phyloP scores from a whole-genome alignment of 768 basidiomycete species.

The Boletus sensibilis region DNA sequence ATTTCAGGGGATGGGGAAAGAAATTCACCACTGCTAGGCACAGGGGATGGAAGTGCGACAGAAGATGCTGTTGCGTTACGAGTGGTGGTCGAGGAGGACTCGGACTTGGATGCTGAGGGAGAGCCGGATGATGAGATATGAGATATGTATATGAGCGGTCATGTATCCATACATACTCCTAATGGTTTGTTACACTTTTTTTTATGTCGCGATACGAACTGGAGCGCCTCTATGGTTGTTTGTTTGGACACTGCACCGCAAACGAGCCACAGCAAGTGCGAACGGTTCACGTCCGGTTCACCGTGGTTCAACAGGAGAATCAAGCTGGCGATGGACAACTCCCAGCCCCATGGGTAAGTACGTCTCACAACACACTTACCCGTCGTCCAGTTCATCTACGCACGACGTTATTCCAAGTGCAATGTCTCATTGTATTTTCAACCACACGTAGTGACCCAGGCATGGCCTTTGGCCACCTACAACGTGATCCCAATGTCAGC shows the following conservation, averaged over 20 bases:
- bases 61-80: constrained; percentile 1
- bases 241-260: constrained; percentile 25
- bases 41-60: neutral
- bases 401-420: neutral
- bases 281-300: constrained; percentile 38
- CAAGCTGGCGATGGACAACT: constrained; percentile 32
- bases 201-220: constrained; percentile 21
- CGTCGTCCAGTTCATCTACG: neutral
- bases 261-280: constrained; percentile 35
- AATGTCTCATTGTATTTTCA: constrained; percentile 16
- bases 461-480: constrained; percentile 63
- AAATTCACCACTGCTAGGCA: constrained; percentile 3
- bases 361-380: constrained; percentile 9
- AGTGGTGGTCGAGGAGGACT: constrained; percentile 28
- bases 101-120: constrained; percentile 42
- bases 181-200: constrained; percentile 19
- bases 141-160: constrained; percentile 38
- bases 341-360: constrained; percentile 36
- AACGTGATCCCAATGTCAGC: constrained; percentile 54
- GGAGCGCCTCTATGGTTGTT: constrained; percentile 21
- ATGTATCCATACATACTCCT: constrained; percentile 25
- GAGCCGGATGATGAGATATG: constrained; percentile 47
- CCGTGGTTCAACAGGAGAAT: constrained; percentile 31
- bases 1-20: constrained; percentile 21
- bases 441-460: constrained; percentile 47